Base-by-base conservation (phyloP, 164 flowering plant species). In the Umbellularia californica region DNA sequence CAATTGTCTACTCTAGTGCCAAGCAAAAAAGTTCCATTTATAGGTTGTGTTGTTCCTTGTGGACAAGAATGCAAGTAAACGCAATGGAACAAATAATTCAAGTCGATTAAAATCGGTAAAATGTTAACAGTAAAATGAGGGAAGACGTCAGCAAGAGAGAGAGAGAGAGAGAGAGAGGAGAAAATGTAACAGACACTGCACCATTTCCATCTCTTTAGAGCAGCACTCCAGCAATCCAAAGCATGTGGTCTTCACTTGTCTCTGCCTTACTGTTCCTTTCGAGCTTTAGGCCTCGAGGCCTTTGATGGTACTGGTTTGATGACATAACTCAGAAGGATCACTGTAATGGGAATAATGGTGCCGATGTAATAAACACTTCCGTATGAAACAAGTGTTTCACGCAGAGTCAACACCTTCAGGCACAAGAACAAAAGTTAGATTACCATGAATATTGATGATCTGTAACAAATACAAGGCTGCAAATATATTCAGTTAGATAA, bases 401-500 rank as follows among this genome's bases (percentile, higher is more conserved):
- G 94, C 85, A 92, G 24, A 88, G 93, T 91, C 83, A 92, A 75
- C 58, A 94, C 95, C 98, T 94, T 84, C 74, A 71, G 70, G 25
- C 2, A 75, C 28, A 13, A 27, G 69, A 13, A 66, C 5, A 30
- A 2, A 66, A 30, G 17, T 27, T 13, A 30, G 28, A 66, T 30
- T 66, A 66, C 3, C 4, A 27, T 14, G 20, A 66, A 10, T 20
- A 28, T 66, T 15, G 69, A 25, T 64, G 17, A 22, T 66, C 50
- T 27, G 33, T 66, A 25, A 25, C 41, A 27, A 55, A 15, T 55
- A 14, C 17, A 55, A 14, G 60, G 60, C n/a, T 17, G 60, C 60
- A 55, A 55, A 55, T 55, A 55, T 41, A 41, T 41, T 41, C 60
- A 55, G 20, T 55, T 55, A 3, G 20, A 12, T 5, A 55, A 55